A percentile compares a stretch with the other conserved stretches of the same genome.
Conservation (phyloP, 768 basidiomycete species). For the Tylopilus sp. region DNA sequence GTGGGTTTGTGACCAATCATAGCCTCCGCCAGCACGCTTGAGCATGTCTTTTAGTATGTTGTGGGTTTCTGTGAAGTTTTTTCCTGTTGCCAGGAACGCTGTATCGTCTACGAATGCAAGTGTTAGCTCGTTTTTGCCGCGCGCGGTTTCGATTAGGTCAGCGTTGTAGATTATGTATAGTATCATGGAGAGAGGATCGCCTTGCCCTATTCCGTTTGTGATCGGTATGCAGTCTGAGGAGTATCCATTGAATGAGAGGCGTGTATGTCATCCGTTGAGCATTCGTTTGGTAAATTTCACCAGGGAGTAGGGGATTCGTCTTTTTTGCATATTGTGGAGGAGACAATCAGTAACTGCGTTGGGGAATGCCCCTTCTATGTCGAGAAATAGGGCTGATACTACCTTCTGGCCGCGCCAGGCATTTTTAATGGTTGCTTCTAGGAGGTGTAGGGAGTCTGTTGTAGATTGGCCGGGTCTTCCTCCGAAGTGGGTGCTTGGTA, state of each 20-base stretch:
- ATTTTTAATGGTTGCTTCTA: neutral
- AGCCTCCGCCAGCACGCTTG: constrained; percentile 6
- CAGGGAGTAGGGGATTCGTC: neutral
- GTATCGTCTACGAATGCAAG: constrained; percentile 34
- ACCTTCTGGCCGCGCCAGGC: neutral
- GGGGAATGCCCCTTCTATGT: constrained; percentile 6
- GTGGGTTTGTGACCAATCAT: constrained; percentile 16
- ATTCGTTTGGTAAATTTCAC: constrained; percentile 5
- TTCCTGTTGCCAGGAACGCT: constrained; percentile 21
- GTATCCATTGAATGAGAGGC: constrained; percentile 24
- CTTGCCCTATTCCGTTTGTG: constrained; percentile 31
- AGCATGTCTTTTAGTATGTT: constrained; percentile 26
- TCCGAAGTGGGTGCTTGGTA: neutral
- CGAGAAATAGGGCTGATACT: neutral
- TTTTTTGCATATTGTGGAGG: constrained; percentile 3
- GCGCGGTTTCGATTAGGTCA: constrained; percentile 8
- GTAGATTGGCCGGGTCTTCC: neutral
- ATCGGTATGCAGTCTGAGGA: constrained; percentile 11
- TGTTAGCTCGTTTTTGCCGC: constrained; percentile 8
- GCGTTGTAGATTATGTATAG: constrained; percentile 34
- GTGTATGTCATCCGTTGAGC: neutral
- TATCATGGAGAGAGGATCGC: constrained; percentile 30
- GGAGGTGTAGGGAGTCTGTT: neutral
- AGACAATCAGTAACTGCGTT: neutral
- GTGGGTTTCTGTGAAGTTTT: constrained; percentile 21